A percentile compares a stretch with the other conserved stretches of the same genome.
Evolutionary conservation across 768 basidiomycete species (phyloP).

Genomic region (Boletus sp.): DNA sequence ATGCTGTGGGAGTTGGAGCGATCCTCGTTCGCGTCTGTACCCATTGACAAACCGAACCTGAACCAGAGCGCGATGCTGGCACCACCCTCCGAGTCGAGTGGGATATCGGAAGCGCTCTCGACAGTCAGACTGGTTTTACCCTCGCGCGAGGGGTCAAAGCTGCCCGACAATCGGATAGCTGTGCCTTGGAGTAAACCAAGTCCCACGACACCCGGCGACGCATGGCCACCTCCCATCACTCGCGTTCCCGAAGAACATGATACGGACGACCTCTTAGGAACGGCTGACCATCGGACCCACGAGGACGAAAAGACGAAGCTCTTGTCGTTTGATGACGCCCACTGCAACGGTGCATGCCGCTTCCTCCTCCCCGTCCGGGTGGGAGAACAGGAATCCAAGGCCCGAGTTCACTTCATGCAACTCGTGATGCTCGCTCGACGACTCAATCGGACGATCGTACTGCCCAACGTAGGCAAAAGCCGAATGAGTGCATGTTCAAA

Average conservation of each 20-base stretch:
- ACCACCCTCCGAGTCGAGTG: neutral
- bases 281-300: neutral
- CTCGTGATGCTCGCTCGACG: constrained; percentile 46
- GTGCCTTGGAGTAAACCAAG: neutral
- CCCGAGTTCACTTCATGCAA: constrained; percentile 53
- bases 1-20: constrained; percentile 18
- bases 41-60: neutral
- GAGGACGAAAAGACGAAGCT: neutral
- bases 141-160: neutral
- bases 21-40: constrained; percentile 3
- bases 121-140: neutral
- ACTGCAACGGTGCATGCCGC: constrained; percentile 35
- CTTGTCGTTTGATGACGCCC: constrained; percentile 17
- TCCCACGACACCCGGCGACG: neutral
- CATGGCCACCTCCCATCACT: constrained; percentile 37
- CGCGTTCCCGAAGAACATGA: constrained; percentile 30
- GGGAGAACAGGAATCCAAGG: constrained; percentile 59
- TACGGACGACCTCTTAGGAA: neutral
- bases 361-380: constrained; percentile 51
- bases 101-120: neutral
- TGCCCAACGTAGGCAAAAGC: constrained; percentile 59
- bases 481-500: constrained; percentile 51
- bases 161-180: neutral
- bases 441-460: constrained; percentile 56
- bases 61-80: neutral